Conservation (phyloP, 257 asterid species). For the Lavandula angustifolia region DNA sequence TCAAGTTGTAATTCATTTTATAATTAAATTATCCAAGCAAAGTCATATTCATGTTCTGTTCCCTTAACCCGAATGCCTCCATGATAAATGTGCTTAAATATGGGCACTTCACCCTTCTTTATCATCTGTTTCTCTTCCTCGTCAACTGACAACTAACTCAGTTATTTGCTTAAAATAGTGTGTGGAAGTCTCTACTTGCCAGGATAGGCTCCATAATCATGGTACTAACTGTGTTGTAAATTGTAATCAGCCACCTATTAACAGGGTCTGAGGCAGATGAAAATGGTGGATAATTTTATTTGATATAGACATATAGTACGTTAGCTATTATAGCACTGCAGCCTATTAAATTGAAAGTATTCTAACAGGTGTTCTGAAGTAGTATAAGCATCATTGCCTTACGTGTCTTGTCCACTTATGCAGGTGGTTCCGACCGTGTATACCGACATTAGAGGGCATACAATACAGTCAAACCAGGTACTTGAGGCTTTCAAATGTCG, state of each 20-base stretch:
- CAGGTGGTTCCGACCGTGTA: constrained; percentile 96
- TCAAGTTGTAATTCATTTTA: background rate
- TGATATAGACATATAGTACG: background rate
- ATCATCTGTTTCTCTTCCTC: background rate
- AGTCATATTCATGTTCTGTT: background rate
- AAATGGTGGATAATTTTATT: background rate
- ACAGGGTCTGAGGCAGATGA: background rate
- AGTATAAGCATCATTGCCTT: constrained; percentile 10
- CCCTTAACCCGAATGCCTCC: too few relatives aligned
- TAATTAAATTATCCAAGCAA: background rate
- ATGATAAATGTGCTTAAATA: too few relatives aligned
- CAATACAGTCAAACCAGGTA: constrained; percentile 92
- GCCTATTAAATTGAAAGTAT: constrained; percentile 2
- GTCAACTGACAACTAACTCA: background rate
- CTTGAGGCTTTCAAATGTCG: constrained; percentile 21
- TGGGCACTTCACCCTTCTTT: background rate
- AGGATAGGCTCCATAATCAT: background rate
- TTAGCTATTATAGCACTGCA: constrained; percentile 3
- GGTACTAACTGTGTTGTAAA: background rate
- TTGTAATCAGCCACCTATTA: constrained; percentile 1
- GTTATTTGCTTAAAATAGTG: background rate
- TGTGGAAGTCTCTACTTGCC: constrained; percentile 5
- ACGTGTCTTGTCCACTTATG: constrained; percentile 36
- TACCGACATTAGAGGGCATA: constrained; percentile 72
- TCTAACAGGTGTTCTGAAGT: constrained; percentile 17